Percentiles rank a stretch among this genome's conserved stretches.
These are phyloP conservation scores for Phytopythium vexans DNA, from an alignment of 352 stramenopile genomes.

Conservation along the genomic window DNA sequence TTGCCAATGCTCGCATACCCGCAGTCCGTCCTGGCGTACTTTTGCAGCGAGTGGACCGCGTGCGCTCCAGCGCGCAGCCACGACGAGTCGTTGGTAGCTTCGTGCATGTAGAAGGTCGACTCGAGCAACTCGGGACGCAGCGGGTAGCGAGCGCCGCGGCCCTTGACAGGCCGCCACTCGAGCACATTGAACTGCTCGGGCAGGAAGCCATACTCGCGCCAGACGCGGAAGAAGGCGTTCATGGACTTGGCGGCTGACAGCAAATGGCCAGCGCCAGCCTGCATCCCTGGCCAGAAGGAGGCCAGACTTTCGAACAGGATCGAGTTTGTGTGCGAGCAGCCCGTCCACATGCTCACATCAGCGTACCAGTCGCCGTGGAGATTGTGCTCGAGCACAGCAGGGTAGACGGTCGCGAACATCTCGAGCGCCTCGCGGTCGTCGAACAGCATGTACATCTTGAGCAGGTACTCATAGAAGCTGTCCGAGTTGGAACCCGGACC, in stretches of 20 bases:
- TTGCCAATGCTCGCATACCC: conserved; percentile 91
- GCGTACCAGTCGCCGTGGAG: conserved; percentile 83
- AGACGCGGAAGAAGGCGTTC: conserved; percentile 95
- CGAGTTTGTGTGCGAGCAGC: conserved; percentile 39
- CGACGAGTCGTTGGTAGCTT: conserved; percentile 81
- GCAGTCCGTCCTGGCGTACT: conserved; percentile 89
- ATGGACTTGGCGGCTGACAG: conserved; percentile 76
- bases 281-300: conserved; percentile 96
- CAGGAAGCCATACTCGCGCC: conserved; percentile 94
- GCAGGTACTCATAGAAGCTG: conserved; percentile 98
- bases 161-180: conserved; percentile 59
- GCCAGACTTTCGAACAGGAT: conserved; percentile 88
- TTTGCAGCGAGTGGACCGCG: conserved; percentile 86
- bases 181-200: conserved; percentile 95
- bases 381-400: conserved; percentile 63
- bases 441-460: conserved; percentile 97
- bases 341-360: conserved; percentile 83
- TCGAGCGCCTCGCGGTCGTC: conserved; percentile 90
- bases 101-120: conserved; percentile 95
- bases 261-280: conserved; percentile 92
- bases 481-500: conserved; percentile 94
- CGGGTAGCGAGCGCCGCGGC: conserved; percentile 78
- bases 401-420: conserved; percentile 87
- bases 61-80: conserved; percentile 79
- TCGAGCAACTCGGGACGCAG: conserved; percentile 98